Evolutionary conservation across 768 basidiomycete species (phyloP), one percentile per base, ranked within the genome.

Genomic region (Termitomyces titanicus): DNA sequence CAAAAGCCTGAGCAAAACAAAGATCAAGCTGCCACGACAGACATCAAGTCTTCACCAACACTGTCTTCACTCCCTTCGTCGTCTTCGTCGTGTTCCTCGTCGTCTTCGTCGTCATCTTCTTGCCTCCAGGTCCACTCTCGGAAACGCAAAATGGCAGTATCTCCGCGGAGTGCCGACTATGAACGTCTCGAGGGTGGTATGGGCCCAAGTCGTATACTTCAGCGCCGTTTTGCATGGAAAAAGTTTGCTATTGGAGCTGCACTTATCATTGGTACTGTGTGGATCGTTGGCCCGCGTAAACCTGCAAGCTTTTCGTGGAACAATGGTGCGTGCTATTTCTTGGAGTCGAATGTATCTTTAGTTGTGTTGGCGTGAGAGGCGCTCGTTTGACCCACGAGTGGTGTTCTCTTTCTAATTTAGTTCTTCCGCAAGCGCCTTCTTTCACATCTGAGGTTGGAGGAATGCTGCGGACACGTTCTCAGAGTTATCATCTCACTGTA

Each of bases 111-210:
- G 2, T 40, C 55, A 1, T 31, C 50, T 17, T 43, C 51, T n/a
- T n/a, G 2, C n/a, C 43, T 44, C 5, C 38, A 43, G 11, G 20
- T 47, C 4, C 51, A 54, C 10, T n/a, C 52, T 20, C 47, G 51
- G 5, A 49, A 53, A 48, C 40, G 52, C 9, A 54, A 20, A 35
- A 61, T 65, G 58, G 61, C 64, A 18, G 59, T 66, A 46, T 69
- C 72, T 8, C 72, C 81, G 9, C 69, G 75, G 35, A 77, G 64
- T 58, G 70, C 66, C 61, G 74, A 76, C 65, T 86, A 83, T 65
- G 83, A 85, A 54, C 79, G 83, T 27, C 76, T 86, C 37, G 84
- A 86, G 63, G 77, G 79, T 35, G 84, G 84, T 15, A 74, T 81
- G 68, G 84, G 85, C 5, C 79, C 82, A 1, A 67, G 69, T 39